phyloP scores from a whole-genome alignment of 148 eudicot genomes.

The Beta vulgaris region DNA sequence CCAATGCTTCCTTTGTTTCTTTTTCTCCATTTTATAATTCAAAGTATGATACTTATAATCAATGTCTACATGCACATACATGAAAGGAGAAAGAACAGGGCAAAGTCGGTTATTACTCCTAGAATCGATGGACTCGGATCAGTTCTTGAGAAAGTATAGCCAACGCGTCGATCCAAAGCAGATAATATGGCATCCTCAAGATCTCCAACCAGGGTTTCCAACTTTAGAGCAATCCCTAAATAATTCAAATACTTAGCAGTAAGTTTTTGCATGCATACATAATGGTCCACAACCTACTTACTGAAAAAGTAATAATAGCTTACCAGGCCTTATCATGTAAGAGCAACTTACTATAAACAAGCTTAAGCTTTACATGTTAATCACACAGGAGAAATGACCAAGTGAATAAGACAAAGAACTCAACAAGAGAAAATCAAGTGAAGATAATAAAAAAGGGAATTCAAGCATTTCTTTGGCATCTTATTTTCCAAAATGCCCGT shows the following conservation, averaged over 20 bases:
- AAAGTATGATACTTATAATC: slow-evolving; percentile 4
- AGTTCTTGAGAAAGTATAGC: slow-evolving; percentile 26
- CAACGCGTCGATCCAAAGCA: slow-evolving; percentile 28
- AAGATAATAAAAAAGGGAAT: not conserved
- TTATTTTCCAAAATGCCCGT: not conserved
- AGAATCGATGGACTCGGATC: slow-evolving; percentile 19
- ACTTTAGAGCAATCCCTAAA: slow-evolving; percentile 40
- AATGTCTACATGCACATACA: slow-evolving; percentile 22
- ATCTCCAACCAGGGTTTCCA: slow-evolving; percentile 55
- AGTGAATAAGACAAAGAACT: not conserved
- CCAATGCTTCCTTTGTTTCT: not conserved
- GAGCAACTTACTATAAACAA: not conserved
- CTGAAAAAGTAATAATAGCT: not conserved
- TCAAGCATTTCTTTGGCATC: not conserved
- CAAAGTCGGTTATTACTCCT: slow-evolving; percentile 30
- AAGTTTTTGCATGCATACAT: slow-evolving; percentile 4
- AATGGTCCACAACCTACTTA: not conserved
- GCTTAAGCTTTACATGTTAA: not conserved
- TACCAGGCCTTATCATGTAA: not conserved
- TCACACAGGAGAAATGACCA: not conserved
- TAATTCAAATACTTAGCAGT: not conserved
- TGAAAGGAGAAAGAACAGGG: slow-evolving; percentile 11
- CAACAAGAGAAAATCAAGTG: not conserved
- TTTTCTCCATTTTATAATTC: not conserved
- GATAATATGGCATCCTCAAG: slow-evolving; percentile 45